These are phyloP conservation scores for Misopates orontium DNA, from an alignment of 257 asterid genomes.

Conservation along the genomic window DNA sequence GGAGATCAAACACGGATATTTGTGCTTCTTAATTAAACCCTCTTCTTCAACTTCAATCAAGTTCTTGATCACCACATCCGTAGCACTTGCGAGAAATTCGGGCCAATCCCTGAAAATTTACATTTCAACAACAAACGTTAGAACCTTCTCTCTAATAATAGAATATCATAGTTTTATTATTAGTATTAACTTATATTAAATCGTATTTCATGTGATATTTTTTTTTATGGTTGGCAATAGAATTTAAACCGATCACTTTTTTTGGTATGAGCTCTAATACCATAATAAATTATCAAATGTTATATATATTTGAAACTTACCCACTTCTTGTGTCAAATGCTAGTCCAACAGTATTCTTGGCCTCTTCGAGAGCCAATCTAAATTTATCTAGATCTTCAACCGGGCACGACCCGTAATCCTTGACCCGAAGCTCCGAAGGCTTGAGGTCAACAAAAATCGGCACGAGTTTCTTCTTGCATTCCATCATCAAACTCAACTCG, in stretches of 20 bases:
- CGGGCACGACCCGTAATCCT: constrained; percentile 42
- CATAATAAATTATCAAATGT: too few relatives aligned
- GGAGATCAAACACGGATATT: background rate
- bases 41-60: constrained; percentile 71
- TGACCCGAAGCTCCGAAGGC: constrained; percentile 72
- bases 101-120: constrained; percentile 65
- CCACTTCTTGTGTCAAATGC: constrained; percentile 71
- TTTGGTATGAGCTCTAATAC: too few relatives aligned
- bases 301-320: constrained; percentile 29
- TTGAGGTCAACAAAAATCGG: constrained; percentile 75
- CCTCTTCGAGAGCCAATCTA: constrained; percentile 64
- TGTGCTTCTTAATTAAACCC: constrained; percentile 11
- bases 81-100: constrained; percentile 59
- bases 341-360: constrained; percentile 70
- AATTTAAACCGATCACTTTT: too few relatives aligned
- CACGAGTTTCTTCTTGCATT: constrained; percentile 49
- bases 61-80: constrained; percentile 70
- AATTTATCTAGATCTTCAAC: constrained; percentile 44
- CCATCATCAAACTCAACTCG: constrained; percentile 67
- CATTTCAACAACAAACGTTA: background rate
- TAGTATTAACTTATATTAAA: too few relatives aligned
- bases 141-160: too few relatives aligned
- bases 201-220: too few relatives aligned
- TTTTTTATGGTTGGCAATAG: too few relatives aligned
- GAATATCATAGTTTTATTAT: too few relatives aligned